Conservation (phyloP, 176 grass and related monocot species). For the Saccharum officinarum region DNA sequence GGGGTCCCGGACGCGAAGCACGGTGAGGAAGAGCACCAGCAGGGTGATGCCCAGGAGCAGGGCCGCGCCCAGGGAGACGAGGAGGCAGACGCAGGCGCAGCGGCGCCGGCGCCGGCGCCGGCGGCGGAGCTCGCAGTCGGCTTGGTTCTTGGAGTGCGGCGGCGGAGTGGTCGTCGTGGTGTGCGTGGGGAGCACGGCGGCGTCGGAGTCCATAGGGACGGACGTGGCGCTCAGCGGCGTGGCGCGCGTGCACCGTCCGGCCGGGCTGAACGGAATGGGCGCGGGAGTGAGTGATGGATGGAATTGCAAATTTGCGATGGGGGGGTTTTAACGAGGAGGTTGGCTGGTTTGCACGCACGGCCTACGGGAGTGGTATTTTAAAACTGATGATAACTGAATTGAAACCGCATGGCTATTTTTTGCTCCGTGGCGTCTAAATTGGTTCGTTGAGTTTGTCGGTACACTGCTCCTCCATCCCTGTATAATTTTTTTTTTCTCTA, state of each 20-base stretch:
- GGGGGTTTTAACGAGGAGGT: not conserved
- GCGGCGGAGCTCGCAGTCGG: not conserved
- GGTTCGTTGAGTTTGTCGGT: not conserved
- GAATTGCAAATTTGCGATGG: not conserved
- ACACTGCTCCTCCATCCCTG: not conserved
- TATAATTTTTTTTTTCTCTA: not conserved
- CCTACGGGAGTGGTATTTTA: not conserved
- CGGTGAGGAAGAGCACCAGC: constrained; percentile 60
- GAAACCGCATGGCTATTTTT: not conserved
- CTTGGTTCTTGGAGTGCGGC: not conserved
- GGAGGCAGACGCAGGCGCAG: constrained; percentile 29
- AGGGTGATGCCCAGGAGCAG: constrained; percentile 42
- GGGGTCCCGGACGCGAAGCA: constrained; percentile 68
- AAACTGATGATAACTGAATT: not conserved
- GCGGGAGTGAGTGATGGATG: not conserved
- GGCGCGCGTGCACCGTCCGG: not conserved
- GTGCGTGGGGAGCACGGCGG: constrained; percentile 3
- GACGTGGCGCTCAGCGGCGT: not conserved
- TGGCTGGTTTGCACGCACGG: not conserved
- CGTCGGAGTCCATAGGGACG: not conserved
- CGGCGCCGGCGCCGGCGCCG: not conserved
- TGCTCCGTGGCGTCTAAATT: not conserved
- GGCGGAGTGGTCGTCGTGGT: not conserved
- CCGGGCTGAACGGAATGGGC: not conserved
- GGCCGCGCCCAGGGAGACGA: constrained; percentile 21